These are phyloP conservation scores for Prototheca cutis DNA, from an alignment of 163 green algal genomes.

Conservation along the genomic window DNA sequence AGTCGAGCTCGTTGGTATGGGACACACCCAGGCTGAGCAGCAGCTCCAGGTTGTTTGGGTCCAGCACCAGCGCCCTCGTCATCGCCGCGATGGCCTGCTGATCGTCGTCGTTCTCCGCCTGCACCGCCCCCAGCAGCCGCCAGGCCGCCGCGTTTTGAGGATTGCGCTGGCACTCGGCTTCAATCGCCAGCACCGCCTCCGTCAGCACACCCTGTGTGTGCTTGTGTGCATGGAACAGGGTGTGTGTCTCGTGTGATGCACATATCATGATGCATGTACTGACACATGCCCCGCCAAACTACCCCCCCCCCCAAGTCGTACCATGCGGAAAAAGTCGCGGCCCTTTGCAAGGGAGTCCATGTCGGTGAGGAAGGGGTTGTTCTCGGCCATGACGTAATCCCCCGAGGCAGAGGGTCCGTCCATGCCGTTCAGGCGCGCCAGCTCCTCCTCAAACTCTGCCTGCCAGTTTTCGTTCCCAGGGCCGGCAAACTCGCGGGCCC, in stretches of 20 bases:
- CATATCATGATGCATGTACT: no score
- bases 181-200: constrained; percentile 85
- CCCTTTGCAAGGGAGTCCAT: constrained; percentile 52
- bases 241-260: no score
- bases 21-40: constrained; percentile 85
- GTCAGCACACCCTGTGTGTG: constrained; percentile 63
- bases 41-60: constrained; percentile 74
- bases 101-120: constrained; percentile 99
- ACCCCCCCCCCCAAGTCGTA: not conserved
- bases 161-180: constrained; percentile 70
- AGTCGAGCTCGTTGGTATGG: constrained; percentile 95
- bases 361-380: constrained; percentile 79
- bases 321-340: constrained; percentile 59
- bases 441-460: constrained; percentile 25
- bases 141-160: constrained; percentile 72
- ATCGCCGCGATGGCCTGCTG: constrained; percentile 89
- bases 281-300: not conserved
- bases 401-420: not conserved
- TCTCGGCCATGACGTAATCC: constrained; percentile 68
- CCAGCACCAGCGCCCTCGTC: constrained; percentile 51
- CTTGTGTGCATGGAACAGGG: no score
- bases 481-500: constrained; percentile 33
- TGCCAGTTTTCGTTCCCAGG: constrained; percentile 20
- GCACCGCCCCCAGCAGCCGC: constrained; percentile 86
- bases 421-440: constrained; percentile 15